These are phyloP conservation scores for Breviolum minutum DNA, from an alignment of 73 alveolate species.

Conservation along the genomic window DNA sequence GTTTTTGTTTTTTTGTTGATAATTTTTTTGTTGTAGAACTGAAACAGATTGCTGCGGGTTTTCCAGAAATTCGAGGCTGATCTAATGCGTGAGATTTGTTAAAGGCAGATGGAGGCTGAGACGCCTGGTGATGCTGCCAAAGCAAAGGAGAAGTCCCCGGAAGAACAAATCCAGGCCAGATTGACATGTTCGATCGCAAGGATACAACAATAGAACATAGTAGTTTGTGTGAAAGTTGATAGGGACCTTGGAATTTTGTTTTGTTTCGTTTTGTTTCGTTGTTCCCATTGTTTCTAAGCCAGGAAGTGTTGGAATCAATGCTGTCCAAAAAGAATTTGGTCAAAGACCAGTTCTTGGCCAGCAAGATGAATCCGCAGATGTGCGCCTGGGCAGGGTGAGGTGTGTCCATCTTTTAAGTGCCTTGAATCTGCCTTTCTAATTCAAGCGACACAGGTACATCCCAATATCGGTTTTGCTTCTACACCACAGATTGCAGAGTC, in stretches of 20 bases:
- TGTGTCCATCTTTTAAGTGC: background rate
- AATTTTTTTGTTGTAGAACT: too few species aligned
- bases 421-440: background rate
- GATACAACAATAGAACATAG: background rate
- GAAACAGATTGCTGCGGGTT: background rate
- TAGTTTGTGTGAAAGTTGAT: background rate
- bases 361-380: slow-evolving; percentile 75
- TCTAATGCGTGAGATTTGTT: background rate
- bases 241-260: background rate
- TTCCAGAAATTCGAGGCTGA: background rate
- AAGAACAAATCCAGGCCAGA: background rate
- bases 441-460: slow-evolving; percentile 26
- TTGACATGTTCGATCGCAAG: background rate
- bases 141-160: background rate
- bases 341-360: slow-evolving; percentile 73
- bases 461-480: slow-evolving; percentile 54
- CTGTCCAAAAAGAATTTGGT: slow-evolving; percentile 62
- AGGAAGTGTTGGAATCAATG: slow-evolving; percentile 38
- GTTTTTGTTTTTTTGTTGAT: too few species aligned
- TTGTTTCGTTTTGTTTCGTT: background rate
- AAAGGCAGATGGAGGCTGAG: slow-evolving; percentile 62
- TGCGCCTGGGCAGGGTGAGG: background rate
- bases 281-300: background rate
- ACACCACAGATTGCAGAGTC: slow-evolving; percentile 35
- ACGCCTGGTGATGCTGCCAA: slow-evolving; percentile 33